phyloP scores from a whole-genome alignment of 345 rosid genomes.

The Gossypium herbaceum region DNA sequence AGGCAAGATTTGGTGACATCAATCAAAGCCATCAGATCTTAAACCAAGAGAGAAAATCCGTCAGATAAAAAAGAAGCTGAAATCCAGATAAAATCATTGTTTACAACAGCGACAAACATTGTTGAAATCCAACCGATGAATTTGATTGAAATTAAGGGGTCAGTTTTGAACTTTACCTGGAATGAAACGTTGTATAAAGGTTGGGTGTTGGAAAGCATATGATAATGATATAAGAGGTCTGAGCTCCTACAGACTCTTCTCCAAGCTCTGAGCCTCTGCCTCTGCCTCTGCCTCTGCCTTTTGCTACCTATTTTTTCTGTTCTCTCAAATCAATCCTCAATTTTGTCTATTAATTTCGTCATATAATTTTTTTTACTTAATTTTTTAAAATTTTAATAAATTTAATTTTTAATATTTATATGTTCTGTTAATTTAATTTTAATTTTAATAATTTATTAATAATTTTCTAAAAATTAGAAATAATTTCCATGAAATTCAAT shows the following conservation, averaged over 20 bases:
- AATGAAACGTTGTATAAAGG: background rate
- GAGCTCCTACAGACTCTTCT: background rate
- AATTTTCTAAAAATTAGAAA: too few relatives aligned
- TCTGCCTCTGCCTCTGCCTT: too few relatives aligned
- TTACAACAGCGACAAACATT: background rate
- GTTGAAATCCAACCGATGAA: background rate
- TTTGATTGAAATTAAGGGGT: background rate
- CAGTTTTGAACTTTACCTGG: background rate
- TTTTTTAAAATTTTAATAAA: too few relatives aligned
- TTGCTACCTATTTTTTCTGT: too few relatives aligned
- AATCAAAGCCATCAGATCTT: conserved; percentile 48
- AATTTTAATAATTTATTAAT: too few relatives aligned
- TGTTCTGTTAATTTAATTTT: too few relatives aligned
- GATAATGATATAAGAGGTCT: background rate
- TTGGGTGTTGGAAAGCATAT: background rate
- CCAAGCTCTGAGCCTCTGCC: background rate
- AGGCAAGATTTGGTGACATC: conserved; percentile 75
- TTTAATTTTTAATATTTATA: too few relatives aligned
- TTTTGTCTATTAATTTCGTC: too few relatives aligned
- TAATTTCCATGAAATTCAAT: too few relatives aligned
- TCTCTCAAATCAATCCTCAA: too few relatives aligned
- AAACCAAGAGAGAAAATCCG: background rate
- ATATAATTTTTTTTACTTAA: too few relatives aligned
- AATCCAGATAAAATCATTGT: background rate
- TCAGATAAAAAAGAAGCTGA: background rate